Base-by-base conservation (phyloP, 805 yeast species). In the Metschnikowia dekortorum region DNA sequence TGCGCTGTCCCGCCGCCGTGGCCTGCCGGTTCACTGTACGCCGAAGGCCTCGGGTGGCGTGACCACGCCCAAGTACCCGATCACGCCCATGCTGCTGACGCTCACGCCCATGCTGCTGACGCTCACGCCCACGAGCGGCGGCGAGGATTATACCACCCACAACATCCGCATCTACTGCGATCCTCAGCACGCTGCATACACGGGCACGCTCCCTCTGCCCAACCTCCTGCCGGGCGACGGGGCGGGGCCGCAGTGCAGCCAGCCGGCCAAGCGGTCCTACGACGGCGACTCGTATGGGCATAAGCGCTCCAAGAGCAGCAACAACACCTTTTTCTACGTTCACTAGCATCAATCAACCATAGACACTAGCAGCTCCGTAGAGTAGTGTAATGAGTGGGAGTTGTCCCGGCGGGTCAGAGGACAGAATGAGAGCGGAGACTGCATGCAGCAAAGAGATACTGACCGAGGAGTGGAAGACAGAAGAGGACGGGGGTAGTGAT, bases 1-100 rank as follows among this genome's bases (percentile, higher is more conserved):
- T 28, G 28, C 44, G 16, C 36, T 18, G 41, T 33, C 47, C 38
- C 13, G 30, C 10, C 42, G 43, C 36, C 13, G 50, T 44, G 22
- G 38, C 30, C 43, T n/a, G 22, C 32, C 22, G 6, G 39, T 22
- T 13, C 40, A 46, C 16, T 48, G 47, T 26, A 51, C 57, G 22
- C 57, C 59, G 9, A 34, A 18, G 44, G 41, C 35, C 14, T 35
- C 48, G 5, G 45, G 43, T 8, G 56, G 56, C 26, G 68, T 69
- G 29, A 62, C 68, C 39, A 71, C 75, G 6, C 75, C 76, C 18
- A 67, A 56, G 52, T 58, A 53, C 39, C 62, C 61, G 6, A 55
- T 60, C 41, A 61, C 62, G 11, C 64, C 64, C 5, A 53, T 52
- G n/a, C 56, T 53, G 52, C 55, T 42, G 52, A 46, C 56, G 44